Base-by-base conservation (phyloP, 768 basidiomycete species). In the Aureoboletus auriporus region DNA sequence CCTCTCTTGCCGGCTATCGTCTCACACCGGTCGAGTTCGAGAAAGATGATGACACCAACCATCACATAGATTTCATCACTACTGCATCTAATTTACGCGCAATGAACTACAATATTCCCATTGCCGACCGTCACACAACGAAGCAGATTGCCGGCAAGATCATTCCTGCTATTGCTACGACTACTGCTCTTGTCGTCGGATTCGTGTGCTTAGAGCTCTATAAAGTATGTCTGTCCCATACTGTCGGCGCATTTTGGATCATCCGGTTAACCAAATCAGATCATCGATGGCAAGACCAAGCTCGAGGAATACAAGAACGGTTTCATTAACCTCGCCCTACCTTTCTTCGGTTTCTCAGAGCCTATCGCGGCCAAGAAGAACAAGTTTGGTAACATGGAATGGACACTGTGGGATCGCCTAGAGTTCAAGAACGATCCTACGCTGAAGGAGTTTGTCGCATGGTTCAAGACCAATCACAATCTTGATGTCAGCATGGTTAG, bases 81-180 rank as follows among this genome's bases (percentile, higher is more conserved):
- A 89, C 96, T 8, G 90, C 95, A 7, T 96, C 93, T 42, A 98
- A 99, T 73, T 77, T 97, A 46, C 89, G 96, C 31, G 96, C 96
- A 6, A 79, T 83, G 72, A 98, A 98, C 71, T 99, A 99, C 71
- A 85, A 74, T 50, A 98, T 99, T 61, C 77, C 79, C 42, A 71
- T 78, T 16, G 92, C 94, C 12, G 91, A 94, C 69, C 79, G 84
- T 44, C 94, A 98, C 71, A 79, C 84, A 44, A 98, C 96, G 36
- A 98, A 98, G 74, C 89, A 93, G 68, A 95, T 97, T 61, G 94
- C 94, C 12, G 95, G 96, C 42, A 98, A 98, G 76, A 98, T 98
- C 64, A 98, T 99, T 55, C 96, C 96, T 49, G 96, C 96, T 17
- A 97, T 98, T 62, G 95, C 94, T n/a, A 98, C 95, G 6, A 97